Base-by-base conservation (phyloP, 176 grass and related monocot species). In the Poa annua region DNA sequence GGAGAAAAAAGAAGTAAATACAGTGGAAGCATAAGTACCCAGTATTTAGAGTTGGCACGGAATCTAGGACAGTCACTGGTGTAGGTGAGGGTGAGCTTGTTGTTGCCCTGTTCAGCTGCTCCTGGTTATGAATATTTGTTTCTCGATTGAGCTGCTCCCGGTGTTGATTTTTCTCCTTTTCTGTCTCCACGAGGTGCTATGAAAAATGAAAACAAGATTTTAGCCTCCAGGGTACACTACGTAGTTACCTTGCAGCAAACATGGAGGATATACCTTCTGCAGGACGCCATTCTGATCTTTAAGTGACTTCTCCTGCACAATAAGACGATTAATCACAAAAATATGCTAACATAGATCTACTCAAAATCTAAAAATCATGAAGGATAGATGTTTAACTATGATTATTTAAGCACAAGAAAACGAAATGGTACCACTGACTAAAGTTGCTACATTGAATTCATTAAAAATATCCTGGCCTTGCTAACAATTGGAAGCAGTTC, bases 291-390 rank as follows among this genome's bases (percentile, higher is more conserved):
- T 97, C 78, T 92, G 87, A 34, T 89, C 59, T 76, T 71, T 42
- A 70, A 97, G 76, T 45, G 86, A 67, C 81, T 88, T 97, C 89
- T 94, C 91, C 94, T 97, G 83, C 71, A 81, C 35, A 85, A 10
- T 76, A 77, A 81, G 10, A 24, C 7, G 42, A 0, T 55, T 11
- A 45, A 45, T 65, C 71, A 55, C 48, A 42, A 70, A 72, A 32
- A 82, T 39, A 64, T 25, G 7, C 57, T 56, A 75, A 73, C 24
- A 38, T 26, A 69, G 38, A 52, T 8, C 1, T 71, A 24, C 21
- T 8, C 4, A 49, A 56, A 5, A 52, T 54, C 74, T 53, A 36
- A 29, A 29, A 86, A 53, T 61, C 15, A 24, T 74, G 47, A 78
- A 65, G 16, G 44, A 59, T 29, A 51, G 2, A 51, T 77, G 17